Base-by-base conservation (phyloP, 2,329 filamentous ascomycete genomes). In the Huntiella omanensis region DNA sequence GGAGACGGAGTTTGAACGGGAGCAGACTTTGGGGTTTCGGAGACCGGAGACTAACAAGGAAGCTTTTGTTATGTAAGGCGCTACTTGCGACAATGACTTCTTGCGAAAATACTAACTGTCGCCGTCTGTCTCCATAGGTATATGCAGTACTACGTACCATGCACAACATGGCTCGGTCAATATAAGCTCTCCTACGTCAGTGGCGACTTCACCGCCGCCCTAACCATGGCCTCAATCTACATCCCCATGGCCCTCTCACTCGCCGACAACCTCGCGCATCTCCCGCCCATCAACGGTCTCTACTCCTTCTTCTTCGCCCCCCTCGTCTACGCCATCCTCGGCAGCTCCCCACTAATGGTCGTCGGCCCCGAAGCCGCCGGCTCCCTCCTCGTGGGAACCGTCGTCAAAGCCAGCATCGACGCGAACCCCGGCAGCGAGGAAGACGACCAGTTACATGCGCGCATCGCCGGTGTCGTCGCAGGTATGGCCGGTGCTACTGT, bases 211-310 rank as follows among this genome's bases (percentile, higher is more conserved):
- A 68, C 93, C 11, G 81, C 88, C 6, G 87, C 88, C 42, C 60
- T 96, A 52, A 96, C 91, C n/a, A 80, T 98, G 66, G 84, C 88
- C n/a, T 94, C 87, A 19, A 91, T 98, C 65, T 98, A 98, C 60
- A 81, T 98, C 34, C 91, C 91, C 44, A 95, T 98, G 87, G 82
- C 86, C 0, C 72, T 98, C 11, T 96, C 91, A 0, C 80, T 92
- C 52, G 86, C 91, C 47, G 77, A 84, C 36, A 96, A 96, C 57
- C 76, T 98, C 37, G 86, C 82, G 4, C 91, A 96, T 58, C 77
- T 95, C 1, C 86, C 88, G 6, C 82, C 91, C 0, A 87, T 96
- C 55, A 88, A 94, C 57, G 91, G 91, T 1, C 70, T 98, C 3
- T 98, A 96, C 63, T 76, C 83, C 12, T 96, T 95, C 59, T 83